These are phyloP conservation scores for Neurospora discreta DNA, from an alignment of 495 filamentous ascomycete species.

Conservation along the genomic window DNA sequence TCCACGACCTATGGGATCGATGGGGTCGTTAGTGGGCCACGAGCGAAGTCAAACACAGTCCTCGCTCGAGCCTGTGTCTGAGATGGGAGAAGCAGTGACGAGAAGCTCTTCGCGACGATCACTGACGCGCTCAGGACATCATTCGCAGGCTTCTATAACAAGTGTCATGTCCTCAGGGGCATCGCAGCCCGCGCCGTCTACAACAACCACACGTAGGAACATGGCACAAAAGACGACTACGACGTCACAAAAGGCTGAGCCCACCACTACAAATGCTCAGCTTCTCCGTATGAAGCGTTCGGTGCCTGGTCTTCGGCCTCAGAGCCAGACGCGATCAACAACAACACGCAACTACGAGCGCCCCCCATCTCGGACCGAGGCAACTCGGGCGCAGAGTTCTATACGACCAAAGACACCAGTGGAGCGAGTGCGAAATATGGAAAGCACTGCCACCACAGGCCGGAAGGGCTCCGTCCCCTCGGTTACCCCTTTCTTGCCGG, in stretches of 20 bases:
- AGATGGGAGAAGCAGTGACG: conserved; percentile 65
- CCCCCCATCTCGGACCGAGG: conserved; percentile 35
- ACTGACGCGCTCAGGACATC: conserved; percentile 55
- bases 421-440: conserved; percentile 44
- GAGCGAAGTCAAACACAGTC: conserved; percentile 55
- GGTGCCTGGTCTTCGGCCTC: conserved; percentile 62
- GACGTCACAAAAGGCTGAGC: conserved; percentile 41
- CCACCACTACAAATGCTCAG: conserved; percentile 61
- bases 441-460: conserved; percentile 39
- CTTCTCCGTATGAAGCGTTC: conserved; percentile 78
- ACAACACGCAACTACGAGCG: conserved; percentile 36
- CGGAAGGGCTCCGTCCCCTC: conserved; percentile 45
- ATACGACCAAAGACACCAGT: conserved; percentile 63
- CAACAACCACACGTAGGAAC: conserved; percentile 48
- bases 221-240: conserved; percentile 45
- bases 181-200: conserved; percentile 44
- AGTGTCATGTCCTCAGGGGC: conserved; percentile 14
- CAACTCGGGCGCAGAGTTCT: conserved; percentile 26
- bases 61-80: conserved; percentile 86
- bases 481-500: conserved; percentile 57
- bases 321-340: conserved; percentile 29
- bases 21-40: conserved; percentile 44
- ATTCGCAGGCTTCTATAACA: conserved; percentile 53
- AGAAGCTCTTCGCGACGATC: conserved; percentile 36
- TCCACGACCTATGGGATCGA: conserved; percentile 48